These are phyloP conservation scores for Amanita jacksonii DNA, from an alignment of 768 basidiomycete species.

Conservation along the genomic window DNA sequence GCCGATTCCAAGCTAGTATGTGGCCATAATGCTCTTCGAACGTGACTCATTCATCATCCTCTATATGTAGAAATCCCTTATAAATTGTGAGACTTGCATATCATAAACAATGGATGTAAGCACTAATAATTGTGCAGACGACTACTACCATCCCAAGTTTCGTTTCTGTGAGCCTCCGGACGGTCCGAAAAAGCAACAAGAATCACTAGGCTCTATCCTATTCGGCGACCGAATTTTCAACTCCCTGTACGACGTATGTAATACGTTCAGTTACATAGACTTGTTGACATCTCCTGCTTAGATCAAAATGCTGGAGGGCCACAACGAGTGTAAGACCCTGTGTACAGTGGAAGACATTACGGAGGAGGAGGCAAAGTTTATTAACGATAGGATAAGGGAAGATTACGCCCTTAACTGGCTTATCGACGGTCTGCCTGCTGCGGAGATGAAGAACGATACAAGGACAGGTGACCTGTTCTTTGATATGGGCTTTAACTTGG, in stretches of 20 bases:
- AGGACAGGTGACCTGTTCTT: conserved; percentile 81
- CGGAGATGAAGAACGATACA: conserved; percentile 81
- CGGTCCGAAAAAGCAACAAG: conserved; percentile 67
- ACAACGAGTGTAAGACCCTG: conserved; percentile 65
- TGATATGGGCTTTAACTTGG: conserved; percentile 93
- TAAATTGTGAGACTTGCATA: conserved; percentile 57
- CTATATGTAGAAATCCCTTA: conserved; percentile 67
- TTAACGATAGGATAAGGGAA: conserved; percentile 86
- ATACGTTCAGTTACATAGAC: not conserved
- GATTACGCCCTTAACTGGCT: conserved; percentile 95
- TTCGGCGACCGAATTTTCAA: conserved; percentile 94
- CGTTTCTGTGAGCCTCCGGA: conserved; percentile 77
- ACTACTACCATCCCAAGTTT: conserved; percentile 85
- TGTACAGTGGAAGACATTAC: conserved; percentile 52
- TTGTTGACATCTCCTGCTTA: conserved; percentile 18
- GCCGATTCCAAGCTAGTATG: conserved; percentile 70
- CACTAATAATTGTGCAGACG: conserved; percentile 41
- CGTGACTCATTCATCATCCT: conserved; percentile 1
- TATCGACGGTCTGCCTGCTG: conserved; percentile 87
- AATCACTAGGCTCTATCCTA: conserved; percentile 87
- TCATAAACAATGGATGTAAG: not conserved
- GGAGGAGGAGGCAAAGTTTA: conserved; percentile 71
- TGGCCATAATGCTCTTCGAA: conserved; percentile 8
- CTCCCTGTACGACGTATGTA: conserved; percentile 75
- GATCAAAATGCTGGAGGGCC: conserved; percentile 77